Conservation (phyloP, 495 filamentous ascomycete genomes). For the Aspergillus leporis region DNA sequence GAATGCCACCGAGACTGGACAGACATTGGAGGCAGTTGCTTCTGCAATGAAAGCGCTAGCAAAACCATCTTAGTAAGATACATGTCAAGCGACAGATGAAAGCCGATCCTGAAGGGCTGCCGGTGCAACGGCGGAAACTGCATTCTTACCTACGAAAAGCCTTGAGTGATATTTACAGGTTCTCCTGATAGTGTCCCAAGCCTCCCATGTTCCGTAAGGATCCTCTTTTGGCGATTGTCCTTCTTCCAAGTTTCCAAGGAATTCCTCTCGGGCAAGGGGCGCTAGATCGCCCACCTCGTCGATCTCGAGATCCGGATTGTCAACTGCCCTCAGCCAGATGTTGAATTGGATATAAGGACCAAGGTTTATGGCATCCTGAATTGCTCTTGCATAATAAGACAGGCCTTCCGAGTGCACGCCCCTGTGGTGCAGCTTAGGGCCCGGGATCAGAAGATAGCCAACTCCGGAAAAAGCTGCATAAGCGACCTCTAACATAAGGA, state of each 20-base stretch:
- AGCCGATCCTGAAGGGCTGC: neutral
- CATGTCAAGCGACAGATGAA: neutral
- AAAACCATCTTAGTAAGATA: conserved; percentile 19
- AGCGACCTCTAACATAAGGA: conserved; percentile 83
- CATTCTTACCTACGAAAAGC: conserved; percentile 79
- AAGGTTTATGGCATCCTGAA: conserved; percentile 73
- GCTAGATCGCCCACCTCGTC: conserved; percentile 58
- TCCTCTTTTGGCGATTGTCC: conserved; percentile 49
- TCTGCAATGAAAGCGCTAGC: conserved; percentile 75
- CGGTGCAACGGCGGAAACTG: neutral
- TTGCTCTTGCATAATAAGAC: conserved; percentile 78
- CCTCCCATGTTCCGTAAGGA: conserved; percentile 81
- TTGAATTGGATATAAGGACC: conserved; percentile 76
- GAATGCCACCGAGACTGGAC: conserved; percentile 92
- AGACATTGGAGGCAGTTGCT: conserved; percentile 68
- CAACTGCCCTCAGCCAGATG: conserved; percentile 79
- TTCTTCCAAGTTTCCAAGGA: conserved; percentile 37
- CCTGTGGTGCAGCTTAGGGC: conserved; percentile 61
- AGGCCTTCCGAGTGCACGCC: conserved; percentile 46
- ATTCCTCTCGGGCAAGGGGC: conserved; percentile 58
- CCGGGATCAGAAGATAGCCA: conserved; percentile 76
- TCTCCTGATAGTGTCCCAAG: conserved; percentile 85
- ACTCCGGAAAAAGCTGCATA: conserved; percentile 95
- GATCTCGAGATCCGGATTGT: conserved; percentile 51
- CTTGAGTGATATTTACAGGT: conserved; percentile 82